Base-by-base conservation (phyloP, 2,329 filamentous ascomycete genomes). In the Lachnellula subtilissima region DNA sequence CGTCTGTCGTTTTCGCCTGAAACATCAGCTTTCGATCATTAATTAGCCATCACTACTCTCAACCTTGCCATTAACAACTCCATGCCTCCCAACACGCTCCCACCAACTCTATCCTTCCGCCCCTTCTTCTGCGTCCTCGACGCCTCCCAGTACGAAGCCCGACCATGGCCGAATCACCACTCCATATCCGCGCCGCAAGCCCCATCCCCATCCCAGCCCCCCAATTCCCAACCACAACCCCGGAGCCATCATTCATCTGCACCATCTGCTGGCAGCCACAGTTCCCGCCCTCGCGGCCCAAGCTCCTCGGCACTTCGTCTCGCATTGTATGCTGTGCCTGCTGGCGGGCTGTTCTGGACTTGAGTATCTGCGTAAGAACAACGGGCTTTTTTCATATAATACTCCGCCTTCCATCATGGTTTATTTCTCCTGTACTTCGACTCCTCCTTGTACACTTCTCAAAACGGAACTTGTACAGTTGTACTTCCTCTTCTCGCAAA, bases 181-280 rank as follows among this genome's bases (percentile, higher is more conserved):
- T 5, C 25, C 14, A 55, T 37, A 17, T 52, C 49, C 45, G 9
- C 25, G 43, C 9, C 43, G 9, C 28, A 32, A 32, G 19, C 47
- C 52, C 39, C 32, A 22, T 35, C 35, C 43, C 12, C 51, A 22
- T 17, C 47, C 19, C 17, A 22, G 14, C 22, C 52, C 17, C 15
- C 14, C 22, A 23, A 48, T 32, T 17, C 53, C 12, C 25, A 46
- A 37, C 22, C 7, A 37, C 23, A 56, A 51, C 42, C 1, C 23
- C 52, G 7, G 56, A 60, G 9, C 56, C 65, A 17, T 62, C 49
- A 48, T 83, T 82, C 68, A 77, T 78, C 19, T 84, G 81, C 64
- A 82, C 78, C 1, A 81, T 83, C 64, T 83, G 80, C 72, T 79
- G 76, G 73, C 72, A 73, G 52, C 65, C 74, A 67, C 40, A 66